Base-by-base conservation (phyloP, 2,329 filamentous ascomycete species). In the Pezicula rhizophila region DNA sequence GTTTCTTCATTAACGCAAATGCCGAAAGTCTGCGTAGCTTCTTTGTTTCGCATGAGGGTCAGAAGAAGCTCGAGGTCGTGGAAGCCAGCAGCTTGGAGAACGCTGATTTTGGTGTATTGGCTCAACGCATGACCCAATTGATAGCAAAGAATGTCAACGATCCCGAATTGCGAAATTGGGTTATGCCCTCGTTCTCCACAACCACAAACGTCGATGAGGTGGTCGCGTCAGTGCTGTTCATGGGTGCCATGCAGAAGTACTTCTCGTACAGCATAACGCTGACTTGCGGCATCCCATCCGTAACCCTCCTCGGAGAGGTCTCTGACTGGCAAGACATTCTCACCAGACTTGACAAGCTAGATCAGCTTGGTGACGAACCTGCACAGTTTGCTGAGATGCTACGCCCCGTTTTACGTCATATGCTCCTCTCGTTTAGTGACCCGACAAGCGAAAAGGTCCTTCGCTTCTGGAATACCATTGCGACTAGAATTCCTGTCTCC, bases 121-220 rank as follows among this genome's bases (percentile, higher is more conserved):
- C 15, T 23, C 12, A 35, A 17, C 10, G 14, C 20, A 34, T 45
- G 25, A 23, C 15, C 8, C 28, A 20, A 3, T 7, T 35, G n/a
- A 17, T 35, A 12, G 43, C 25, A 8, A 59, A 2, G 17, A 68
- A 70, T 23, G 53, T 78, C 20, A 52, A 62, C 0, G 70, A 74
- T 47, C 57, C 64, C 0, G 58, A 62, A 1, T 54, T 78, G 5
- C 61, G 64, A 2, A 55, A 60, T 1, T 79, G 75, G 74, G 65
- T 79, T n/a, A 66, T 77, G 55, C 77, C 75, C 0, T 52, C 60
- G 4, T 80, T 79, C 51, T 68, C 64, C 8, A 80, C 76, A 0
- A 78, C 75, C 0, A 72, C 66, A 0, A 45, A 62, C 1, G 57
- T 57, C 0, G 76, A 80, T 54, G 55, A 53, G 3, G 59, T 69